Evolutionary conservation across 768 basidiomycete species (phyloP).

Genomic region (Suillus subalutaceus): DNA sequence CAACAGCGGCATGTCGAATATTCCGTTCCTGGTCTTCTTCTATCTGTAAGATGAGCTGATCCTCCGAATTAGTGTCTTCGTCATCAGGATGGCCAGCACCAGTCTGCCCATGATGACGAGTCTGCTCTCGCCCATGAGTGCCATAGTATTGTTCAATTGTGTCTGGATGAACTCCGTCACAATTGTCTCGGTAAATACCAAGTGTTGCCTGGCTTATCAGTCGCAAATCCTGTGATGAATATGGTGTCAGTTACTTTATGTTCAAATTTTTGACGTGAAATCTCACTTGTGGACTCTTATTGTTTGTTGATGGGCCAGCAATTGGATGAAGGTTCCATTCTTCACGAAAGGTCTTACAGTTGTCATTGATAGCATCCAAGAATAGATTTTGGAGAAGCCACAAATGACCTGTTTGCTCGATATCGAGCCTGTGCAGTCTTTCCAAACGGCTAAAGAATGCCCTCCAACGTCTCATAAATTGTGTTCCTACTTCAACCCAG

Average conservation of each 20-base stretch:
- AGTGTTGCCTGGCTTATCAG: conserved; percentile 15
- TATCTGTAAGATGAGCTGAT: conserved; percentile 13
- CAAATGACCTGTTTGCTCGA: conserved; percentile 33
- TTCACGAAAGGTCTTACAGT: conserved; percentile 36
- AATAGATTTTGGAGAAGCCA: conserved; percentile 50
- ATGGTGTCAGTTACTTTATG: too few species aligned
- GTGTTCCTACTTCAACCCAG: conserved; percentile 45
- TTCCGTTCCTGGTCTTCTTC: conserved; percentile 5
- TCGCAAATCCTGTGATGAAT: conserved; percentile 16
- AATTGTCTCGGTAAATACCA: conserved; percentile 17
- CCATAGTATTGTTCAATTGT: conserved; percentile 20
- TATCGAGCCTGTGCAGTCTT: conserved; percentile 36
- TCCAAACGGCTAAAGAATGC: conserved; percentile 45
- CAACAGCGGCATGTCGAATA: conserved; percentile 6
- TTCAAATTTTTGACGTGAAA: too few species aligned
- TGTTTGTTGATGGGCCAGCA: conserved; percentile 23
- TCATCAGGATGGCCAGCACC: conserved; percentile 16
- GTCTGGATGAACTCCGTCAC: conserved; percentile 18
- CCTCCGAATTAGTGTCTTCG: conserved; percentile 6
- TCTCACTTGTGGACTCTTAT: conserved; percentile 20
- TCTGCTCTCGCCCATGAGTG: conserved; percentile 10
- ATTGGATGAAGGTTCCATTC: conserved; percentile 47
- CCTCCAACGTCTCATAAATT: conserved; percentile 43
- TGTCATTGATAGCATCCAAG: conserved; percentile 37
- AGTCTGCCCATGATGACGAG: conserved; percentile 9